phyloP scores from a whole-genome alignment of 2,329 filamentous ascomycete genomes.

The Colletotrichum filicis region DNA sequence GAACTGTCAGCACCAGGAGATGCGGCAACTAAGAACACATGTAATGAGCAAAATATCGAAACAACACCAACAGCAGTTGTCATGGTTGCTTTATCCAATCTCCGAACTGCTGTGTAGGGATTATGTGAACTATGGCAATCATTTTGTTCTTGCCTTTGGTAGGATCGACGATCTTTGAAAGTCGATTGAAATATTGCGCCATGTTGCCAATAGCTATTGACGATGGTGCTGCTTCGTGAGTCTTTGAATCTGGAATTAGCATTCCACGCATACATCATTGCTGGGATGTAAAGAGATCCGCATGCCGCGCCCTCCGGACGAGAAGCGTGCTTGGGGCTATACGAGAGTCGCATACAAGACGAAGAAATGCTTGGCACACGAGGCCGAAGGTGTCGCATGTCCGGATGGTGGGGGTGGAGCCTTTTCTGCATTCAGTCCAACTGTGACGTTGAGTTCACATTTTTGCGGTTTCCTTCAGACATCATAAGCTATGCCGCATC shows the following conservation, averaged over 20 bases:
- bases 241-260: neutral
- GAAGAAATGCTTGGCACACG: neutral
- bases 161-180: too few relatives aligned
- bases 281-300: neutral
- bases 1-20: too few relatives aligned
- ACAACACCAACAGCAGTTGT: too few relatives aligned
- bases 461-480: neutral
- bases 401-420: neutral
- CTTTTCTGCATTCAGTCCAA: neutral
- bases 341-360: neutral
- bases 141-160: too few relatives aligned
- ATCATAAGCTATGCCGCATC: neutral
- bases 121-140: too few relatives aligned
- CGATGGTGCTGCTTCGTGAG: too few relatives aligned
- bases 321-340: neutral
- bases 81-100: too few relatives aligned
- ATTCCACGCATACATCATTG: neutral
- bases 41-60: too few relatives aligned
- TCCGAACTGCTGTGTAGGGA: too few relatives aligned
- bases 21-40: too few relatives aligned
- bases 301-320: neutral
- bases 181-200: too few relatives aligned
- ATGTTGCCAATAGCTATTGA: neutral
- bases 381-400: neutral
- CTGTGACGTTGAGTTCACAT: neutral